These are phyloP conservation scores for Sarocladium kiliense DNA, from an alignment of 2,329 filamentous ascomycete genomes.

Conservation along the genomic window DNA sequence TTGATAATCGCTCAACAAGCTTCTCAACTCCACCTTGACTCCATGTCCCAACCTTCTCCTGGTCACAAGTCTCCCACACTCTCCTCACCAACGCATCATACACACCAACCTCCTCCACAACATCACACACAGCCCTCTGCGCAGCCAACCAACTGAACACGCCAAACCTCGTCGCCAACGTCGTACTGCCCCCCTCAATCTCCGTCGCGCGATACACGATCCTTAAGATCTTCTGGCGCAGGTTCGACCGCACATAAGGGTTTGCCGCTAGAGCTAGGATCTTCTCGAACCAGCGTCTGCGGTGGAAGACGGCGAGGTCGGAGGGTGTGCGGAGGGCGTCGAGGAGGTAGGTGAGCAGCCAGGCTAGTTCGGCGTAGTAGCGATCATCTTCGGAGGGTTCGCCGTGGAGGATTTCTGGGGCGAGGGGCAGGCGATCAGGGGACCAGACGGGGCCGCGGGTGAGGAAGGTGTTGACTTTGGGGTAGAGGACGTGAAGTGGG, in stretches of 20 bases:
- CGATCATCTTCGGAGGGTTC: constrained; percentile 68
- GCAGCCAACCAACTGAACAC: constrained; percentile 69
- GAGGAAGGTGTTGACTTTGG: constrained; percentile 80
- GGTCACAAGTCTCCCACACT: constrained; percentile 62
- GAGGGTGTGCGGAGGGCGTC: constrained; percentile 55
- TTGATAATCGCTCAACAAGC: constrained; percentile 16
- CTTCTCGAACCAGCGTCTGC: constrained; percentile 67
- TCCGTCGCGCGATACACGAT: constrained; percentile 64
- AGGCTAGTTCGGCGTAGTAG: constrained; percentile 67
- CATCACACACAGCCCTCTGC: constrained; percentile 41
- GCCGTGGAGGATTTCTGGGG: constrained; percentile 55
- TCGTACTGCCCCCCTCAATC: constrained; percentile 69
- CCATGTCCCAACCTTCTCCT: constrained; percentile 61
- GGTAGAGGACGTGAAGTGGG: constrained; percentile 77
- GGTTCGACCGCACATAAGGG: constrained; percentile 53
- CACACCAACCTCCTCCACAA: constrained; percentile 39
- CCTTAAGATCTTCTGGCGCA: constrained; percentile 54
- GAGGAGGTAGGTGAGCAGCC: constrained; percentile 68
- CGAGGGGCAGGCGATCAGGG: constrained; percentile 66
- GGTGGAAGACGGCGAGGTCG: constrained; percentile 58
- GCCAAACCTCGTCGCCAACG: constrained; percentile 72
- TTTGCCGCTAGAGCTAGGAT: constrained; percentile 65
- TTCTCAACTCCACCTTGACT: constrained; percentile 45
- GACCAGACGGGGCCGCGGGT: constrained; percentile 75
- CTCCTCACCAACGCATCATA: constrained; percentile 50